Conservation (phyloP, 306 rosid genomes). For the Dalbergia cultrata region DNA sequence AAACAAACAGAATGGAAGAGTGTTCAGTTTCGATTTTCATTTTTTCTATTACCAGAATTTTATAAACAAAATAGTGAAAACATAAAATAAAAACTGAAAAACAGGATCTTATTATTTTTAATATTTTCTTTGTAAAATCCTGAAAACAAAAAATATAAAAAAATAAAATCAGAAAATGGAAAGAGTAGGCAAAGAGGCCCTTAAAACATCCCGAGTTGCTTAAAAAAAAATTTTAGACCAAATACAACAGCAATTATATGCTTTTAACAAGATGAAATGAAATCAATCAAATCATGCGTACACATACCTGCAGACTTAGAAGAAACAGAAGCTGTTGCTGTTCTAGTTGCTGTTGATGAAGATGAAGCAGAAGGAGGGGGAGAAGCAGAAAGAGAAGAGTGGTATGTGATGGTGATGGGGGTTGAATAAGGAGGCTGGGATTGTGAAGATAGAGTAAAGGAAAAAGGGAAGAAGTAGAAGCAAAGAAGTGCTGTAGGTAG, state of each 20-base stretch:
- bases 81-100: too few species aligned
- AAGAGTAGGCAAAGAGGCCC: too few species aligned
- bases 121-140: too few species aligned
- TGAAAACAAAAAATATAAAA: too few species aligned
- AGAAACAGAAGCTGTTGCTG: background rate
- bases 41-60: too few species aligned
- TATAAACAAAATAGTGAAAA: too few species aligned
- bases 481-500: conserved; percentile 44
- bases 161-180: too few species aligned
- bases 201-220: background rate
- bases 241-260: background rate
- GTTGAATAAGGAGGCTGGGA: conserved; percentile 35
- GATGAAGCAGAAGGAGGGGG: background rate
- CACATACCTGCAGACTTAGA: conserved; percentile 47
- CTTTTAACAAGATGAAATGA: too few species aligned
- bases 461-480: conserved; percentile 53
- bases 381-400: conserved; percentile 40
- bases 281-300: background rate
- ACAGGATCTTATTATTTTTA: too few species aligned
- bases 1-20: background rate
- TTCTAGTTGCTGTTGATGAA: background rate
- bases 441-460: conserved; percentile 32
- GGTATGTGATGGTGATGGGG: conserved; percentile 37
- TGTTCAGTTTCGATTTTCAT: too few species aligned
- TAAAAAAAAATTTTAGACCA: background rate